Base-by-base conservation (phyloP, 2,329 filamentous ascomycete species). In the Fusarium torulosum region DNA sequence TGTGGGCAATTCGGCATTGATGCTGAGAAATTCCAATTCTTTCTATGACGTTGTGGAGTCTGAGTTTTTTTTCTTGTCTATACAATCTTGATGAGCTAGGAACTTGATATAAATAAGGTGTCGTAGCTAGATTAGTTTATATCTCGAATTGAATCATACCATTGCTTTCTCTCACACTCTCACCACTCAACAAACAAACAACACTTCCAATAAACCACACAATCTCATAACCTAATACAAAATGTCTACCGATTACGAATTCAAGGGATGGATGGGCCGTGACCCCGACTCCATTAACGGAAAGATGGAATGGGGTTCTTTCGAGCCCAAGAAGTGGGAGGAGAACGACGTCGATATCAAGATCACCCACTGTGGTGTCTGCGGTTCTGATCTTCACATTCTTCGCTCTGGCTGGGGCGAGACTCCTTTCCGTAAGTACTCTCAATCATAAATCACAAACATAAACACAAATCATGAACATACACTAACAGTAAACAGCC, bases 341-440 rank as follows among this genome's bases (percentile, higher is more conserved):
- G 88, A 90, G 73, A 84, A 82, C 53, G 87, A 90, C 65, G 79
- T 91, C 59, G 88, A 91, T 74, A 88, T 91, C 71, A 80, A 86
- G 75, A 79, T 91, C 71, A 84, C 85, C 2, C 87, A 90, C 79
- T 90, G 88, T 74, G 88, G 88, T 59, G 83, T 90, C 73, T 90
- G 88, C 75, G 88, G 86, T 38, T 84, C 82, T 3, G 87, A 90
- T 70, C 54, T 89, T 49, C 87, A 90, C 79, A 83, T 79, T 15
- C 79, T 89, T 10, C 80, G 82, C 38, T 86, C 83, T 17, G 86
- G 83, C 49, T 85, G 83, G 83, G 75, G 66, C 41, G 72, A 75
- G 47, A 80, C 80, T 11, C 73, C 74, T 3, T 81, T 81, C 60
- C 78, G 79, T 80, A 72, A 59, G 79, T 74, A 37, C n/a, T 41